Evolutionary conservation across 2,329 filamentous ascomycete genomes (phyloP), one percentile per base, ranked within the genome.

Genomic region (Penicillium glabrum): DNA sequence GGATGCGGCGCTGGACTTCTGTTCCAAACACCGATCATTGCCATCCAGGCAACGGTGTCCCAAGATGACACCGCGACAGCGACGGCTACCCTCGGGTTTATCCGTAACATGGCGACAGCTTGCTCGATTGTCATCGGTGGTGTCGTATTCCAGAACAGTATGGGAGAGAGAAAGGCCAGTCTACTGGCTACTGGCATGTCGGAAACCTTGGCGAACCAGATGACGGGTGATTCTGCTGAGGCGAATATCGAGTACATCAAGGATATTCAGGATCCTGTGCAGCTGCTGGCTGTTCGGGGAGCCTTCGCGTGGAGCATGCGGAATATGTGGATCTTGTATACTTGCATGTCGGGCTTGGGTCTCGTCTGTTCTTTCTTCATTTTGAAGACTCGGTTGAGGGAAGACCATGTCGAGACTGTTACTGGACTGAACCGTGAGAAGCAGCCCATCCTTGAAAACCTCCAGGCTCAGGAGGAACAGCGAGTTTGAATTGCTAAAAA

Each of bases 81-180:
- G 0, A 84, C 81, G 0, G 79, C 81, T 0, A 82, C 82, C 0
- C 69, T 84, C 4, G 76, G 75, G 0, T 83, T 85, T 58, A 79
- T 87, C 8, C 84, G 89, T 21, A 88, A 89, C 63, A 76, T 92
- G 3, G 86, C 86, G 10, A 89, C 86, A 0, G 82, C 86, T 2
- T 82, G 87, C 21, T 86, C 86, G 0, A 82, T 91, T 51, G 88
- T 91, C 1, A 79, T 92, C 39, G 90, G 90, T 24, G 86, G 88
- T n/a, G 88, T 91, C 46, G 82, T 93, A 37, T 92, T 93, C 75
- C 87, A 91, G 73, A 92, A 93, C 69, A 71, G 29, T 51, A 74
- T 73, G 72, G 75, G 23, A 65, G 74, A 61, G 11, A 64, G 29
- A 72, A 83, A 3, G 86, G 77, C 61, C 79, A 82, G 55, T 85